Evolutionary conservation across 2,329 filamentous ascomycete species (phyloP).

Genomic region (Ceratocystis eucalypticola): DNA sequence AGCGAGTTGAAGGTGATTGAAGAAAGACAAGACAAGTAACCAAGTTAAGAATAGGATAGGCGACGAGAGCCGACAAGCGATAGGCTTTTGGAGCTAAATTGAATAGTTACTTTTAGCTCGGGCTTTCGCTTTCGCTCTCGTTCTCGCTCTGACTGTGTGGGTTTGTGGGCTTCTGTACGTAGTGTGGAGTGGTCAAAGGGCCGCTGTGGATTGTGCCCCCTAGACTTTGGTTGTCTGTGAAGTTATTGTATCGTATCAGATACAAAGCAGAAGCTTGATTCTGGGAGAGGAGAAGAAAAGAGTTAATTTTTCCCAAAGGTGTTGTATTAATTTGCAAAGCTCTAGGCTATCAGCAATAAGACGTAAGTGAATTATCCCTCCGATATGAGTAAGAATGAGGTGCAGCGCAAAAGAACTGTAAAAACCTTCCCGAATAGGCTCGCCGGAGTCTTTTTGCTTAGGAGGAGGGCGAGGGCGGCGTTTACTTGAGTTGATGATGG

Average conservation of each 20-base stretch:
- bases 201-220: too few species aligned
- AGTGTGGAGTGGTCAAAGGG: not conserved
- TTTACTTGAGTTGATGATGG: not conserved
- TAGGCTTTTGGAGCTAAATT: not conserved
- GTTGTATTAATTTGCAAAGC: not conserved
- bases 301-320: too few species aligned
- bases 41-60: not conserved
- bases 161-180: not conserved
- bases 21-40: not conserved
- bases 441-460: not conserved
- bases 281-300: too few species aligned
- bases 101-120: not conserved
- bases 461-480: not conserved
- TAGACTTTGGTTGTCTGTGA: too few species aligned
- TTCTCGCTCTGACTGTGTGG: not conserved
- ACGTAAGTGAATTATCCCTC: not conserved
- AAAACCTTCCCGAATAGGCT: not conserved
- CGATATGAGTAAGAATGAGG: not conserved
- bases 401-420: not conserved
- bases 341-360: not conserved
- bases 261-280: too few species aligned
- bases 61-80: not conserved
- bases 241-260: too few species aligned
- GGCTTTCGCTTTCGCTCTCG: not conserved
- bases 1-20: not conserved